Conservation (phyloP, 192 early-diverging fungal species). For the Coemansia sp. region DNA sequence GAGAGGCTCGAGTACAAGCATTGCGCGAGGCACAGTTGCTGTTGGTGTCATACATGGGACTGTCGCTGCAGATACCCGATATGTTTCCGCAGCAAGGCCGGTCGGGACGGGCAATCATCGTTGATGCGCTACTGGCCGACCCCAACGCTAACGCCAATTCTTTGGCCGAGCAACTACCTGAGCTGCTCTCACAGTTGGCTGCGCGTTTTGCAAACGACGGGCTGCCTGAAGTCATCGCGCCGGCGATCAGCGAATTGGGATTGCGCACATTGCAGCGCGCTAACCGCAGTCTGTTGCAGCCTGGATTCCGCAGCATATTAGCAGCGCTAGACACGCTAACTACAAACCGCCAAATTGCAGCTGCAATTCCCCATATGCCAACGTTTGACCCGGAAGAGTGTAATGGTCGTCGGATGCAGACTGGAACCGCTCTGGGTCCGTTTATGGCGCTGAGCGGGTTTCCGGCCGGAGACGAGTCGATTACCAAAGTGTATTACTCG, state of each 20-base stretch:
- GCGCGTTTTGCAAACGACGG: slow-evolving; percentile 37
- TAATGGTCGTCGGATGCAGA: slow-evolving; percentile 36
- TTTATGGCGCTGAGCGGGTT: slow-evolving; percentile 46
- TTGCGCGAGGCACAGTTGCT: slow-evolving; percentile 62
- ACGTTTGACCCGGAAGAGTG: slow-evolving; percentile 39
- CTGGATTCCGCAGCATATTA: slow-evolving; percentile 46
- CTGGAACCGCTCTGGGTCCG: slow-evolving; percentile 35
- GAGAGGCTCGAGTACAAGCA: slow-evolving; percentile 59
- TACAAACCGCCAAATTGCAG: slow-evolving; percentile 17
- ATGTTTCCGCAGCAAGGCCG: slow-evolving; percentile 75
- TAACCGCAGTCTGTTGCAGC: slow-evolving; percentile 42
- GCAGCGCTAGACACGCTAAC: slow-evolving; percentile 37
- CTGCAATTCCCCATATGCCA: slow-evolving; percentile 31
- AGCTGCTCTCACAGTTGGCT: slow-evolving; percentile 22
- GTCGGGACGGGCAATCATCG: slow-evolving; percentile 15
- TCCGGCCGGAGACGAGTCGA: slow-evolving; percentile 27
- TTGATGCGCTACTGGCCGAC: slow-evolving; percentile 22
- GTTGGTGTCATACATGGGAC: slow-evolving; percentile 80
- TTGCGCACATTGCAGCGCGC: slow-evolving; percentile 23
- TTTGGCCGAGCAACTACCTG: neutral
- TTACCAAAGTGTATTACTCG: slow-evolving; percentile 29
- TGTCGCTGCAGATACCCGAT: slow-evolving; percentile 82
- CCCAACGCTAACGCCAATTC: slow-evolving; percentile 10
- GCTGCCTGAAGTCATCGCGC: slow-evolving; percentile 36
- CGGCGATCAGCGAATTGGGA: slow-evolving; percentile 31